A percentile compares a stretch with the other conserved stretches of the same genome.
phyloP scores from a whole-genome alignment of 805 yeast genomes.

The Metschnikowia orientalis region DNA sequence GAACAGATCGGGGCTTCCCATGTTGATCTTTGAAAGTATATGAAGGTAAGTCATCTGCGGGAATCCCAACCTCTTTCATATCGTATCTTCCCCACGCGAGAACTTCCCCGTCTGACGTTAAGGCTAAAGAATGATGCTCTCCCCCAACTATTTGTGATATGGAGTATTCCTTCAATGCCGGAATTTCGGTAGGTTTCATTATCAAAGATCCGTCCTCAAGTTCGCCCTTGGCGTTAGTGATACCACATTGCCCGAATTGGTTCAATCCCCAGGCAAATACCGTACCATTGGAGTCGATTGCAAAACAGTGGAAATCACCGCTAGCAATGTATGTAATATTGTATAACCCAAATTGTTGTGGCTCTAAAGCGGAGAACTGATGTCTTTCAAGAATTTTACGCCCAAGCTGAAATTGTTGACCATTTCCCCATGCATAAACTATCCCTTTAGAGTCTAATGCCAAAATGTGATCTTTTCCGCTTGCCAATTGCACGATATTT shows the following conservation, averaged over 20 bases:
- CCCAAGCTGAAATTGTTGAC: constrained; percentile 90
- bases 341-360: constrained; percentile 78
- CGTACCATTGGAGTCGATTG: constrained; percentile 65
- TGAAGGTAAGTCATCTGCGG: constrained; percentile 60
- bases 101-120: constrained; percentile 67
- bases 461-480: constrained; percentile 89
- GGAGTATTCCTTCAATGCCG: constrained; percentile 54
- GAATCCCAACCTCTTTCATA: constrained; percentile 87
- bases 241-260: constrained; percentile 95
- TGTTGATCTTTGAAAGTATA: constrained; percentile 72
- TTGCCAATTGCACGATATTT: constrained; percentile 75
- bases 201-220: constrained; percentile 85
- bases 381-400: constrained; percentile 78
- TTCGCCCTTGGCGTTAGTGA: constrained; percentile 52
- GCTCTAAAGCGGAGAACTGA: constrained; percentile 66
- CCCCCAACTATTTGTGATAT: constrained; percentile 77
- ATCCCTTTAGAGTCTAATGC: constrained; percentile 81
- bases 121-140: constrained; percentile 86
- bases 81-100: constrained; percentile 89
- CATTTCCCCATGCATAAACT: constrained; percentile 97
- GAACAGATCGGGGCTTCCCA: constrained; percentile 79
- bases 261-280: constrained; percentile 93
- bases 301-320: constrained; percentile 96
- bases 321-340: constrained; percentile 77
- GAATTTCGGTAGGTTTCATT: constrained; percentile 68